phyloP scores from a whole-genome alignment of 352 stramenopile genomes.

The Halophytophthora polymorphica region DNA sequence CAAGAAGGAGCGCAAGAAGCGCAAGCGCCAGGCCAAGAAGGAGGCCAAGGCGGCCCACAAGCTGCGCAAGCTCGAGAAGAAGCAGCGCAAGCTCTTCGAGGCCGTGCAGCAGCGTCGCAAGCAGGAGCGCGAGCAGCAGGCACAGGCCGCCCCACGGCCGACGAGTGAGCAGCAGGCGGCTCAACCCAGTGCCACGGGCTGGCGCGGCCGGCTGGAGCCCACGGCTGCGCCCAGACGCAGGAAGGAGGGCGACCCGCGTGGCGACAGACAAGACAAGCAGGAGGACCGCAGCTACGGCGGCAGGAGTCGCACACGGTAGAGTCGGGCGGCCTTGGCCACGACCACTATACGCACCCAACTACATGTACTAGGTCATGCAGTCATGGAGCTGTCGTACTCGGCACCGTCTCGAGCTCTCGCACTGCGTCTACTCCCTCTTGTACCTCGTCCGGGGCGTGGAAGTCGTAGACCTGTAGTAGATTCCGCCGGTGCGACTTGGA shows the following conservation, averaged over 20 bases:
- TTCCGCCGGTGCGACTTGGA: constrained; percentile 12
- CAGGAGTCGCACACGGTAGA: constrained; percentile 51
- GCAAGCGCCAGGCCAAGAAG: constrained; percentile 57
- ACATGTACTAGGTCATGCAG: too few species aligned
- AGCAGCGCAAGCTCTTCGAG: constrained; percentile 43
- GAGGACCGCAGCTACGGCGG: constrained; percentile 54
- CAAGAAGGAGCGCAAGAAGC: constrained; percentile 57
- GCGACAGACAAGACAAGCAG: constrained; percentile 9
- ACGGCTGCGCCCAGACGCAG: constrained; percentile 13
- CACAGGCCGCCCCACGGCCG: constrained; percentile 1
- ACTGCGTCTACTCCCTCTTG: neutral
- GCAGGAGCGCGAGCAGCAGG: constrained; percentile 30
- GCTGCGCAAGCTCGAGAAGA: constrained; percentile 49
- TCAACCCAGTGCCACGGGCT: constrained; percentile 53
- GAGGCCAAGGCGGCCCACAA: constrained; percentile 48
- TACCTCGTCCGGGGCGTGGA: constrained; percentile 19
- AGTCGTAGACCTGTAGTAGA: constrained; percentile 47
- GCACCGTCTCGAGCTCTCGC: too few species aligned
- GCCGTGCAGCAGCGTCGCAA: constrained; percentile 40
- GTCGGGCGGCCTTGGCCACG: too few species aligned
- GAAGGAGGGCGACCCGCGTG: constrained; percentile 6
- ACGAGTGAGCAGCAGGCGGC: constrained; percentile 8
- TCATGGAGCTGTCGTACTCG: neutral
- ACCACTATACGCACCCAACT: too few species aligned
- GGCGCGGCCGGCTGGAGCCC: constrained; percentile 62